Percentiles rank a stretch among this genome's conserved stretches.
Evolutionary conservation across 176 grass and related monocot species (phyloP).

Genomic region (Lolium perenne): DNA sequence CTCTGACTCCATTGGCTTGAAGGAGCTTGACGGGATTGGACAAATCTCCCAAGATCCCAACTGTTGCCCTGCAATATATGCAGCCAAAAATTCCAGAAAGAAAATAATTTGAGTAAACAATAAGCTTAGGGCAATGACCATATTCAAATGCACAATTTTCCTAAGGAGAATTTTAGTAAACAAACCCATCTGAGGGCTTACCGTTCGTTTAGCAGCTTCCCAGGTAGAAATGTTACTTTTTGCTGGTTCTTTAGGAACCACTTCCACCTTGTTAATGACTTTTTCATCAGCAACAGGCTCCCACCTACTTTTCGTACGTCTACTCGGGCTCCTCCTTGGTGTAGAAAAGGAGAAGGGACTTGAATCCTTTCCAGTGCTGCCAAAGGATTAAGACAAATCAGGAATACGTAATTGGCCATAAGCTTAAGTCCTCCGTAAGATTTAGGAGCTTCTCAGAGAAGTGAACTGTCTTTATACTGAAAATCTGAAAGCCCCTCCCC

Average conservation of each 20-base stretch:
- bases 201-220: conserved; percentile 56
- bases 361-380: conserved; percentile 56
- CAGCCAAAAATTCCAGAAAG: conserved; percentile 26
- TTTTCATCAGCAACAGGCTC: conserved; percentile 71
- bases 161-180: conserved; percentile 9
- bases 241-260: conserved; percentile 37
- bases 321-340: conserved; percentile 50
- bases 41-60: conserved; percentile 55
- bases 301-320: conserved; percentile 83
- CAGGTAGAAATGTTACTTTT: conserved; percentile 46
- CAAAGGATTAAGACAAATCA: conserved; percentile 48
- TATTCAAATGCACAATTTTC: conserved; percentile 11
- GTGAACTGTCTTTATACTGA: background rate
- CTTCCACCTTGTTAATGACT: conserved; percentile 51
- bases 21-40: conserved; percentile 51
- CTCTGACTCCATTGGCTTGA: conserved; percentile 52
- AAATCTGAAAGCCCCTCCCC: background rate
- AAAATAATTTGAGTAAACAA: conserved; percentile 29
- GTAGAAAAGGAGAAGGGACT: conserved; percentile 55
- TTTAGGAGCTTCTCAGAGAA: conserved; percentile 1
- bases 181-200: conserved; percentile 37
- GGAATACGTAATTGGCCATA: conserved; percentile 10
- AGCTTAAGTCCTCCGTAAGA: background rate
- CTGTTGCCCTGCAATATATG: conserved; percentile 51
- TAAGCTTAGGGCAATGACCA: background rate